Conservation (phyloP, 208 protist genomes). For the Borovskyia barvae region DNA sequence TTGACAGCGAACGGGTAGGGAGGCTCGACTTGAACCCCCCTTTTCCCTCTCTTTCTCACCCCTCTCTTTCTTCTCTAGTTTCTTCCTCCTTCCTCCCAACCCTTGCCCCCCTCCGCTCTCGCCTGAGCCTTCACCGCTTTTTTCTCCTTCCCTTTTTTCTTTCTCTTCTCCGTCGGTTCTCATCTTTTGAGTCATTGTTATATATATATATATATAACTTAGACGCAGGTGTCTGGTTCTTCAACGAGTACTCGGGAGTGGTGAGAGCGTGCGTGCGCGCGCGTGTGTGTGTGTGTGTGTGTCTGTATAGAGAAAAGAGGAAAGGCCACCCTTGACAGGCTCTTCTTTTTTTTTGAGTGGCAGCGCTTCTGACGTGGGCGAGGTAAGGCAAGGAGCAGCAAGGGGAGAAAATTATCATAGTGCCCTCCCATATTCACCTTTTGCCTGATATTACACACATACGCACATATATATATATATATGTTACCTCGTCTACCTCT, state of each 20-base stretch:
- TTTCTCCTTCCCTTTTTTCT: background rate
- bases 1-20: too few relatives aligned
- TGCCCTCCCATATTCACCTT: too few relatives aligned
- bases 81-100: constrained; percentile 2
- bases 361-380: too few relatives aligned
- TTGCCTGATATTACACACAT: background rate
- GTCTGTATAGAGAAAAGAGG: too few relatives aligned
- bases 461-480: background rate
- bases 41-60: constrained; percentile 4
- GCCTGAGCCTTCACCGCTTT: background rate
- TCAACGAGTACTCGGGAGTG: too few relatives aligned
- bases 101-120: background rate
- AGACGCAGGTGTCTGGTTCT: background rate
- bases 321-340: too few relatives aligned
- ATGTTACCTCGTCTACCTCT: background rate
- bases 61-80: constrained; percentile 11
- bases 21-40: too few relatives aligned
- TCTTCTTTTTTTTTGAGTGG: too few relatives aligned
- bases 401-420: too few relatives aligned
- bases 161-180: constrained; percentile 3
- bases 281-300: too few relatives aligned
- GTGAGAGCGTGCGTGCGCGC: too few relatives aligned
- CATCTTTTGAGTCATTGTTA: background rate
- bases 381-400: too few relatives aligned
- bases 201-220: constrained; percentile 1